These are phyloP conservation scores for Aureobasidium sp. DNA, from an alignment of 2,329 filamentous ascomycete species.

Conservation along the genomic window DNA sequence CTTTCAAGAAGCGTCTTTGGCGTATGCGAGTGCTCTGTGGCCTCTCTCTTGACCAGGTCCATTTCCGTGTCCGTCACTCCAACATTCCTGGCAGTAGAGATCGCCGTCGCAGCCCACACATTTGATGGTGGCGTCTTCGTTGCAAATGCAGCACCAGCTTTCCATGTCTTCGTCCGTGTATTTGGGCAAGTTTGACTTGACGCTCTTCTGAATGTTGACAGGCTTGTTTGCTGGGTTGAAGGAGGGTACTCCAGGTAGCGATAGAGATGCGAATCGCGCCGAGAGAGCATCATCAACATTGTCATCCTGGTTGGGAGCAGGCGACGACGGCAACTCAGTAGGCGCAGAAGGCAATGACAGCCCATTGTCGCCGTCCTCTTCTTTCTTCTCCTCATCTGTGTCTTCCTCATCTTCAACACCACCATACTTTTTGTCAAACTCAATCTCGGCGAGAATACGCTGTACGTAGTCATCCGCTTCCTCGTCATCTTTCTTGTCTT, in stretches of 20 bases:
- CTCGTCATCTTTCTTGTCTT: conserved; percentile 26
- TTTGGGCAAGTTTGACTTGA: conserved; percentile 28
- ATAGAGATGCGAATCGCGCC: conserved; percentile 36
- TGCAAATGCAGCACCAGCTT: conserved; percentile 75
- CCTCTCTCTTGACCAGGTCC: conserved; percentile 62
- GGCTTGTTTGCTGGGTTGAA: conserved; percentile 21
- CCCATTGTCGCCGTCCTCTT: not conserved
- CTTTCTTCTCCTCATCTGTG: not conserved
- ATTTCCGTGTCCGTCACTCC: conserved; percentile 68
- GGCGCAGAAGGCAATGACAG: conserved; percentile 26
- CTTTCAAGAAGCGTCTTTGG: conserved; percentile 17
- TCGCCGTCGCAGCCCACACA: conserved; percentile 65
- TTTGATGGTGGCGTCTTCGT: conserved; percentile 64
- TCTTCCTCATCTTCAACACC: not conserved
- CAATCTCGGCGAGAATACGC: conserved; percentile 37
- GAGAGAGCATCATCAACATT: conserved; percentile 37
- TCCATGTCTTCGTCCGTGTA: conserved; percentile 62
- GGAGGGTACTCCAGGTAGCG: conserved; percentile 40
- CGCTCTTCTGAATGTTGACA: conserved; percentile 12
- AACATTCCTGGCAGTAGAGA: conserved; percentile 69
- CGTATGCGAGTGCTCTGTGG: conserved; percentile 59
- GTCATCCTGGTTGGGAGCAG: conserved; percentile 16
- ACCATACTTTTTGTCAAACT: conserved; percentile 34
- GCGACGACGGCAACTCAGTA: conserved; percentile 20
- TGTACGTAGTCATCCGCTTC: conserved; percentile 40